These are phyloP conservation scores for Neofusicoccum umdonicola DNA, from an alignment of 2,329 filamentous ascomycete species.

Conservation along the genomic window DNA sequence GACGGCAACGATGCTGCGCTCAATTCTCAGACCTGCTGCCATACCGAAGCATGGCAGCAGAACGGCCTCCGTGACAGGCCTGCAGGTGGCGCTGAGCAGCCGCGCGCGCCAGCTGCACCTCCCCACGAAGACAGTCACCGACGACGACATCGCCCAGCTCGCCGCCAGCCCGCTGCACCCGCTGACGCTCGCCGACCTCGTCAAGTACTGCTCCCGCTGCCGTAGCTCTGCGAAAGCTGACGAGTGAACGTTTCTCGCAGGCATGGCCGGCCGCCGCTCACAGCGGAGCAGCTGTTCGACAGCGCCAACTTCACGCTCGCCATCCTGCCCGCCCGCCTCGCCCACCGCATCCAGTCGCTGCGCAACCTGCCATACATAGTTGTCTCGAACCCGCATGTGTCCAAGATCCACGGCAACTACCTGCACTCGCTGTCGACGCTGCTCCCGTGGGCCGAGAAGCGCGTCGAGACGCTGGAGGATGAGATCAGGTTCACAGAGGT, in stretches of 20 bases:
- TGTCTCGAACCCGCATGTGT: conserved; percentile 94
- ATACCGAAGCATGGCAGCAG: not conserved
- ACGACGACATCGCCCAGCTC: conserved; percentile 75
- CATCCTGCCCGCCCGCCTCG: conserved; percentile 86
- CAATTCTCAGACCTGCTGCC: conserved; percentile 1
- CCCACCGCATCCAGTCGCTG: conserved; percentile 88
- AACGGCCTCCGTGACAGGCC: not conserved
- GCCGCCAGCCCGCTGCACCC: conserved; percentile 76
- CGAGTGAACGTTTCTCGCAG: conserved; percentile 34
- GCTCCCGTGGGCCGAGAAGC: conserved; percentile 73
- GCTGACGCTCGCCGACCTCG: conserved; percentile 81
- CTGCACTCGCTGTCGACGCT: conserved; percentile 88
- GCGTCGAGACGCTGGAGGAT: conserved; percentile 75
- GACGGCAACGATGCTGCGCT: conserved; percentile 15
- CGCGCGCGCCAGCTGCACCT: conserved; percentile 20
- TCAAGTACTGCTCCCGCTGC: conserved; percentile 60
- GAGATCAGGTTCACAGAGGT: conserved; percentile 90
- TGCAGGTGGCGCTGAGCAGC: not conserved
- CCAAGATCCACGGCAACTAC: conserved; percentile 94
- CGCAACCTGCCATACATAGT: conserved; percentile 96
- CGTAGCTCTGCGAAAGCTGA: not conserved
- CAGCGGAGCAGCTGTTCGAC: conserved; percentile 73
- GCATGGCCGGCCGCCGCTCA: conserved; percentile 80
- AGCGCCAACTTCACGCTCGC: conserved; percentile 96
- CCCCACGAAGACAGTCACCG: conserved; percentile 50